A percentile compares a stretch with the other conserved stretches of the same genome.
Evolutionary conservation across 257 asterid species (phyloP).

Genomic region (Lycium barbarum): DNA sequence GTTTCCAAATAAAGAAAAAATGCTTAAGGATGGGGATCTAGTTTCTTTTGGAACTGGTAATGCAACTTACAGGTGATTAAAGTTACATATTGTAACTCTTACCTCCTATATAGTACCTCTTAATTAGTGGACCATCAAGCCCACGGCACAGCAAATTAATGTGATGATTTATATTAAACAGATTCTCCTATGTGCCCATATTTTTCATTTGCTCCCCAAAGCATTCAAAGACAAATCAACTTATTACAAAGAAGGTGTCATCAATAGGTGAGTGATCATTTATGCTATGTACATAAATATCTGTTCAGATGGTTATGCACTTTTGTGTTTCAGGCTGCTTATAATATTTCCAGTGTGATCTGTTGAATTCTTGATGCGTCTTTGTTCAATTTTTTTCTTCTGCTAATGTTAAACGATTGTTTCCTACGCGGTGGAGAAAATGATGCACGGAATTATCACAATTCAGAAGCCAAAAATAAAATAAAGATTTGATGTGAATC

Average conservation of each 20-base stretch:
- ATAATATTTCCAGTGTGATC: not conserved
- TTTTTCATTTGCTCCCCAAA: constrained; percentile 55
- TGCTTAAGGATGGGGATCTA: constrained; percentile 73
- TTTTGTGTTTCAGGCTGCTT: constrained; percentile 27
- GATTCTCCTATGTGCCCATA: constrained; percentile 75
- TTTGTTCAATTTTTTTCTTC: not conserved
- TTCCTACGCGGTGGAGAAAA: not conserved
- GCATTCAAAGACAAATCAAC: constrained; percentile 48
- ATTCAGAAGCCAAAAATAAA: not conserved
- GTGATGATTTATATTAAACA: constrained; percentile 39
- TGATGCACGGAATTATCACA: not conserved
- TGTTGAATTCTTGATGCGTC: not conserved
- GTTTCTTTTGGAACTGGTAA: constrained; percentile 93
- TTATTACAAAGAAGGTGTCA: constrained; percentile 61
- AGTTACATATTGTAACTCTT: constrained; percentile 9
- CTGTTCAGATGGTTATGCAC: constrained; percentile 1
- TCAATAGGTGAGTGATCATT: constrained; percentile 58
- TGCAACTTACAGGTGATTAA: constrained; percentile 78
- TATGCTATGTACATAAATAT: not conserved
- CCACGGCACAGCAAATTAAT: not conserved
- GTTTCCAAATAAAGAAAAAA: constrained; percentile 67
- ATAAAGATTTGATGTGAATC: not conserved
- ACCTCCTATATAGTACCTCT: not conserved
- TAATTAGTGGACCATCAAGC: constrained; percentile 18
- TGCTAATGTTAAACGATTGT: not conserved